phyloP scores from a whole-genome alignment of 2,329 filamentous ascomycete genomes.

The Colletotrichum sp. region DNA sequence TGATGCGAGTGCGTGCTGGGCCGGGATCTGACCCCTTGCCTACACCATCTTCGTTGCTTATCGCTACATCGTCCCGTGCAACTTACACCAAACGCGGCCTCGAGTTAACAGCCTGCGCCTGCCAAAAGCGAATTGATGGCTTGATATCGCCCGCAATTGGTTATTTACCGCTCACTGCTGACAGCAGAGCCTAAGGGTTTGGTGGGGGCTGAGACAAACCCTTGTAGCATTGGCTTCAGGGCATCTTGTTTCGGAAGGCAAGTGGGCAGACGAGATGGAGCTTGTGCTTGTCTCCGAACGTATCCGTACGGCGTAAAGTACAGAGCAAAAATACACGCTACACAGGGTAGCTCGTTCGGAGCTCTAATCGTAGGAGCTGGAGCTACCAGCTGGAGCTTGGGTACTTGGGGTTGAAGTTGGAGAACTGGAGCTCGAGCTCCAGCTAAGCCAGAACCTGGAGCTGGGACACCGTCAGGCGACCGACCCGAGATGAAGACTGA shows the following conservation, averaged over 20 bases:
- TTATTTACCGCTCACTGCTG: background rate
- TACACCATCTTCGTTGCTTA: slow-evolving; percentile 11
- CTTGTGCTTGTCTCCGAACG: background rate
- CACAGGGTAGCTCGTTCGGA: background rate
- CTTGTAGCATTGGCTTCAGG: background rate
- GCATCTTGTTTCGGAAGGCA: slow-evolving; percentile 10
- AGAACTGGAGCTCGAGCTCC: background rate
- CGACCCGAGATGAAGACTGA: slow-evolving; percentile 9
- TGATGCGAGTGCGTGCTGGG: slow-evolving; percentile 8
- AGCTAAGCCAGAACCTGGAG: background rate
- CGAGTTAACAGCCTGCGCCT: slow-evolving; percentile 1
- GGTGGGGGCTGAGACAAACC: background rate
- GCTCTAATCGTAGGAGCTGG: background rate
- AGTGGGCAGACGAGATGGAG: slow-evolving; percentile 2
- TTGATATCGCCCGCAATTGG: background rate
- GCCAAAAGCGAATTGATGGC: background rate
- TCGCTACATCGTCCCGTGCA: slow-evolving; percentile 10
- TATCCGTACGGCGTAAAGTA: background rate
- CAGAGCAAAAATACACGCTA: background rate
- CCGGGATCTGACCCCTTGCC: background rate
- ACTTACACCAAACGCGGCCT: background rate
- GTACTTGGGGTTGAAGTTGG: background rate
- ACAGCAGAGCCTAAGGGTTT: background rate
- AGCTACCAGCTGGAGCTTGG: background rate
- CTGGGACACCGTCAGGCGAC: slow-evolving; percentile 1